A percentile compares a stretch with the other conserved stretches of the same genome.
Conservation (phyloP, 257 asterid species). For the Galeopsis tetrahit region DNA sequence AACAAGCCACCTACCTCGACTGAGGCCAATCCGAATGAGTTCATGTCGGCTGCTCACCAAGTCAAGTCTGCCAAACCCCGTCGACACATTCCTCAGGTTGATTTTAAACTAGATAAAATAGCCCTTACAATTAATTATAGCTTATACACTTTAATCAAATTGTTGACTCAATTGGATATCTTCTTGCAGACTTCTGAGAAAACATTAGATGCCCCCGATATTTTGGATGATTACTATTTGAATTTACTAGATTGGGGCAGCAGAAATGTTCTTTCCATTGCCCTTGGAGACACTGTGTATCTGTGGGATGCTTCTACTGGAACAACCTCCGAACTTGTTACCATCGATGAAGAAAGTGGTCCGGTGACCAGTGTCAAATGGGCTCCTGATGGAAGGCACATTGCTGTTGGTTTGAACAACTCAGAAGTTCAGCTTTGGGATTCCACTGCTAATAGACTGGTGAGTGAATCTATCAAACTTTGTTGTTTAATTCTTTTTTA, state of each 20-base stretch:
- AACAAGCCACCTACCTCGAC: conserved; percentile 78
- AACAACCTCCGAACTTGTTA: conserved; percentile 53
- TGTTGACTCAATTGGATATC: not conserved
- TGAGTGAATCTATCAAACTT: conserved; percentile 17
- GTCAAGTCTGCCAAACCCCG: conserved; percentile 64
- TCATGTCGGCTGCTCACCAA: conserved; percentile 50
- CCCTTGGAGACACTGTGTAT: conserved; percentile 72
- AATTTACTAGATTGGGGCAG: conserved; percentile 86
- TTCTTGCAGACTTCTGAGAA: conserved; percentile 75
- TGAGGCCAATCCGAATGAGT: conserved; percentile 56
- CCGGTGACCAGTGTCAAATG: conserved; percentile 70
- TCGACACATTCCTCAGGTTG: conserved; percentile 81
- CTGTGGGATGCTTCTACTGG: conserved; percentile 62
- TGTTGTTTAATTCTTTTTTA: no score
- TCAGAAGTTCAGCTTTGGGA: conserved; percentile 70
- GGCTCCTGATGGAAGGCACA: conserved; percentile 59
- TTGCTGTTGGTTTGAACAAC: conserved; percentile 60
- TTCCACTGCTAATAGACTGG: conserved; percentile 51
- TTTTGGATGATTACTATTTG: conserved; percentile 82
- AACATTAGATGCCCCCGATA: conserved; percentile 85
- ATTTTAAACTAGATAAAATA: not conserved
- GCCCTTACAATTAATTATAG: not conserved
- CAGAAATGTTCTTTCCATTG: conserved; percentile 81
- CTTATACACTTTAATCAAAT: not conserved
- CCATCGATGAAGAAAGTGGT: conserved; percentile 55